Conservation (phyloP, 2,329 filamentous ascomycete species). For the Periglandula ipomoeae region DNA sequence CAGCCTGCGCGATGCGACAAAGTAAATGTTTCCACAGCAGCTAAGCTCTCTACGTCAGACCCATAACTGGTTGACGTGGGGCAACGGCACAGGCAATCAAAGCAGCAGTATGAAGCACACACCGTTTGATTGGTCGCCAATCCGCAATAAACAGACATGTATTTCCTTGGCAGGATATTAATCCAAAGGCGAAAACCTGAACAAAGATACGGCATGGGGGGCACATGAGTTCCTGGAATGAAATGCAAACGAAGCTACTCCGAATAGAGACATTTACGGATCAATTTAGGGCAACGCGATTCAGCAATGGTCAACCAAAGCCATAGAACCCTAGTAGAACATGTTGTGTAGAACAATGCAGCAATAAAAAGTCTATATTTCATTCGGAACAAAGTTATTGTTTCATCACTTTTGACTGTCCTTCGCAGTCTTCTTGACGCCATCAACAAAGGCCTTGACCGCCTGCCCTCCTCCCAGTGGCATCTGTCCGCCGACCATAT, state of each 20-base stretch:
- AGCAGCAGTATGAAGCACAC: too few relatives aligned
- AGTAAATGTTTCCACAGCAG: neutral
- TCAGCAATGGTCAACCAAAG: too few relatives aligned
- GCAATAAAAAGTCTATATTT: neutral
- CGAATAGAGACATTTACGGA: too few relatives aligned
- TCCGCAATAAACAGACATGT: neutral
- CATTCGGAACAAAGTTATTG: neutral
- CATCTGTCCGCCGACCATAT: conserved; percentile 66
- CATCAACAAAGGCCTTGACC: conserved; percentile 83
- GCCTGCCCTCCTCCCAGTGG: conserved; percentile 83
- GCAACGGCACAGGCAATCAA: neutral
- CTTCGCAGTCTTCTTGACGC: conserved; percentile 71
- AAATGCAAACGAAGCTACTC: too few relatives aligned
- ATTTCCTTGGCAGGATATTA: too few relatives aligned
- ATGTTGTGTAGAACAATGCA: too few relatives aligned
- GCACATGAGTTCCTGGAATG: too few relatives aligned
- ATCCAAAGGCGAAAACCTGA: too few relatives aligned
- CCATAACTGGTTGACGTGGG: conserved; percentile 1
- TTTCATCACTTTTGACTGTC: conserved; percentile 32
- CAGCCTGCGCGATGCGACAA: neutral
- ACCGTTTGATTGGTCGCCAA: too few relatives aligned
- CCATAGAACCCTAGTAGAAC: too few relatives aligned
- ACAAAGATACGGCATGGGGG: too few relatives aligned
- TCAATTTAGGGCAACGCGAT: too few relatives aligned
- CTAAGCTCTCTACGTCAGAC: conserved; percentile 4